A percentile compares a stretch with the other conserved stretches of the same genome.
Conservation (phyloP, 495 filamentous ascomycete genomes). For the Trichoderma erinaceum region DNA sequence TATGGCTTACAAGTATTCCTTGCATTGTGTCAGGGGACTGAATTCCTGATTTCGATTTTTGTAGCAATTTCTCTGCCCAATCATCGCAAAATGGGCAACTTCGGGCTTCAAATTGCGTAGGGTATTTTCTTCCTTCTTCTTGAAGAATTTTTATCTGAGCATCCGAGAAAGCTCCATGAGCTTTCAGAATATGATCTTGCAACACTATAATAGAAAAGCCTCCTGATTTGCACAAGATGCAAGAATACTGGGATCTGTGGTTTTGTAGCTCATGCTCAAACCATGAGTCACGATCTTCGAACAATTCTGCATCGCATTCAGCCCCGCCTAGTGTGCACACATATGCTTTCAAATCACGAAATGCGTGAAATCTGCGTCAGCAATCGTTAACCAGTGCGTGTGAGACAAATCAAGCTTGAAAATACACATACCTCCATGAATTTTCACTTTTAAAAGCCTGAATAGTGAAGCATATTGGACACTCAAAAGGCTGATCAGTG, state of each 20-base stretch:
- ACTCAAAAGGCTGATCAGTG: slow-evolving; percentile 23
- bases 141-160: background rate
- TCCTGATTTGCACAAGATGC: slow-evolving; percentile 21
- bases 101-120: slow-evolving; percentile 14
- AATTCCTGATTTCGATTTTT: background rate
- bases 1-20: background rate
- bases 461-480: slow-evolving; percentile 29
- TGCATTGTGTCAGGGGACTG: no score
- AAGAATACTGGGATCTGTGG: slow-evolving; percentile 26
- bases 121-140: slow-evolving; percentile 12
- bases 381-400: background rate
- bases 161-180: slow-evolving; percentile 11
- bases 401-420: background rate
- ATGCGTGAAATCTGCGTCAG: slow-evolving; percentile 24
- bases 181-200: background rate
- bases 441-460: slow-evolving; percentile 22
- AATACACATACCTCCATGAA: slow-evolving; percentile 21
- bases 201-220: background rate
- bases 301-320: slow-evolving; percentile 24
- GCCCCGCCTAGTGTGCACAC: slow-evolving; percentile 26
- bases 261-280: slow-evolving; percentile 29
- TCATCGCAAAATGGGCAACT: slow-evolving; percentile 24
- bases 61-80: slow-evolving; percentile 15
- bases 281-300: slow-evolving; percentile 27
- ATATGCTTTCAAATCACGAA: slow-evolving; percentile 31